A percentile compares a stretch with the other conserved stretches of the same genome.
Evolutionary conservation across 1,284 basidiomycete species (phyloP).

Genomic region (Cryptococcus neoformans): DNA sequence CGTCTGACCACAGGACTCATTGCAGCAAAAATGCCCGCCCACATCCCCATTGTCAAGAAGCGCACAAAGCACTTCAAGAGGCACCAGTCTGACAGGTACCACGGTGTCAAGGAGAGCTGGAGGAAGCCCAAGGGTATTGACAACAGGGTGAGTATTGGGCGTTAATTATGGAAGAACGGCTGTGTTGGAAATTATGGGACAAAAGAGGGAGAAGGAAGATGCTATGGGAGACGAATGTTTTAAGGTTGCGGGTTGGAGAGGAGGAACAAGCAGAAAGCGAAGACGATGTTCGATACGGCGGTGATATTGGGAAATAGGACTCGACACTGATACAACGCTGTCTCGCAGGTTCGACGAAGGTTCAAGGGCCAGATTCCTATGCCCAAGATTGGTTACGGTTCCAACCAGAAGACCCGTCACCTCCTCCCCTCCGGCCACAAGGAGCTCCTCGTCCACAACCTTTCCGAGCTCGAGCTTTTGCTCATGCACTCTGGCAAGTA

Average conservation of each 20-base stretch:
- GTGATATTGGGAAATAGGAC: too few species aligned
- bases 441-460: constrained; percentile 90
- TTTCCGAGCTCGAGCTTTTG: constrained; percentile 85
- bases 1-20: too few species aligned
- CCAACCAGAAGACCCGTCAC: constrained; percentile 74
- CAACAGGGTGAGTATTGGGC: constrained; percentile 60
- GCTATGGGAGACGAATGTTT: neutral
- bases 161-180: neutral
- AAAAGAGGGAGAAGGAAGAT: neutral
- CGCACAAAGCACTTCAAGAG: constrained; percentile 96
- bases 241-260: neutral
- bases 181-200: too few species aligned
- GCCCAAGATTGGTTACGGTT: constrained; percentile 71
- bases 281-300: neutral
- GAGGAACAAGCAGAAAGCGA: neutral
- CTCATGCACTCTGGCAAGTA: constrained; percentile 98
- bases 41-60: constrained; percentile 93
- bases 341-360: constrained; percentile 62
- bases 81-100: constrained; percentile 96
- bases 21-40: constrained; percentile 63
- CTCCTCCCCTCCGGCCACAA: constrained; percentile 91
- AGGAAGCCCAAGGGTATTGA: constrained; percentile 96
- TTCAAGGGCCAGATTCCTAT: constrained; percentile 95
- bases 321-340: too few species aligned
- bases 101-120: constrained; percentile 94